Base-by-base conservation (phyloP, 2,329 filamentous ascomycete species). In the Colletotrichum echinochloae region DNA sequence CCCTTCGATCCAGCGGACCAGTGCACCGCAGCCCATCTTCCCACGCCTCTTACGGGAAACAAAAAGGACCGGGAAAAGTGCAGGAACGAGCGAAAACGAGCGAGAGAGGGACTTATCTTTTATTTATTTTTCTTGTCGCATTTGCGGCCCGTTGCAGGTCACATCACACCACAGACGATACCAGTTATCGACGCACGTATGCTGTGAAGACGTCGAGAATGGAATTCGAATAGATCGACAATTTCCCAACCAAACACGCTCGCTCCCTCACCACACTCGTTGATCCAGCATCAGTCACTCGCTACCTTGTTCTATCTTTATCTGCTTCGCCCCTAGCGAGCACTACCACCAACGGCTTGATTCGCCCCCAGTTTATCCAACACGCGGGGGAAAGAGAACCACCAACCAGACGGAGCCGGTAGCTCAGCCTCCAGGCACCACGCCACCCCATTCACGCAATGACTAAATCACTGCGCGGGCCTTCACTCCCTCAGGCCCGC, bases 401-500 rank as follows among this genome's bases (percentile, higher is more conserved):
- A 49, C 39, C 63, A 59, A 39, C 41, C 41, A 59, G 55, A 39
- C 23, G 51, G 54, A 65, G 67, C 46, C 18, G 51, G 57, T 57
- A 48, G 64, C 67, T 62, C 67, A 70, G 67, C 67, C 67, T 70
- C 65, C 30, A 59, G 66, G 60, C 64, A 63, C 57, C 33, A 64
- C 65, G 72, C 72, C 71, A 66, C 63, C 80, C 82, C 78, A 78
- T 81, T 80, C 79, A 75, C 81, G 80, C 79, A 73, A 85, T 85
- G 83, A 82, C 81, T 78, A 81, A 82, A 79, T 79, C 80, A 77
- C 78, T 76, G 74, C 80, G 78, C 78, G 82, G 81, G 81, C 79
- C 83, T 83, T 83, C 83, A 84, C 82, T 85, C 80, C 76, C 81
- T 83, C 83, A 85, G 83, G 78, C 82, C 80, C 83, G 80, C 74